These are phyloP conservation scores for Linderina pennispora DNA, from an alignment of 192 early-diverging fungal genomes.

Conservation along the genomic window DNA sequence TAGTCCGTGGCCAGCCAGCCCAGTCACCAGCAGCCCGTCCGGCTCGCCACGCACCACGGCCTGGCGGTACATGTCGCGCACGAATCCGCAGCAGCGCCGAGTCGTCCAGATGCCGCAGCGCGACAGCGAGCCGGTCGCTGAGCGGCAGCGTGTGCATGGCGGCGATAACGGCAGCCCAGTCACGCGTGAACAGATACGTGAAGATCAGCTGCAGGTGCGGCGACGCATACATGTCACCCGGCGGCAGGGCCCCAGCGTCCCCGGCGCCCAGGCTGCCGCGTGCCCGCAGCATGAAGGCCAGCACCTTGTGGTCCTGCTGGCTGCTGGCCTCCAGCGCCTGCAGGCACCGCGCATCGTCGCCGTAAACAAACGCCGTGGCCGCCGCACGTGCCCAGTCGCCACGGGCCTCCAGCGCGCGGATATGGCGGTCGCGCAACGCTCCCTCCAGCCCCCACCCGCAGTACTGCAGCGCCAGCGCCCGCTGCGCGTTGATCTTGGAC, in stretches of 20 bases:
- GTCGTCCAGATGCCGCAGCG: constrained; percentile 80
- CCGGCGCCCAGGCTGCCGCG: constrained; percentile 47
- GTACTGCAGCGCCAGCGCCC: constrained; percentile 47
- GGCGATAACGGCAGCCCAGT: constrained; percentile 74
- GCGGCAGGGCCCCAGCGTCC: constrained; percentile 43
- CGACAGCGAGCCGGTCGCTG: constrained; percentile 74
- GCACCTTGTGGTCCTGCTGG: constrained; percentile 60
- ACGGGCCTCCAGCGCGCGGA: constrained; percentile 51
- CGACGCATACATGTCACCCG: constrained; percentile 31
- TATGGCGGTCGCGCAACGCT: constrained; percentile 41
- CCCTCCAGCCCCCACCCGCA: constrained; percentile 50
- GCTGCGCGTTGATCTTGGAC: constrained; percentile 27
- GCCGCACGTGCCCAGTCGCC: constrained; percentile 81
- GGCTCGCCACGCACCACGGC: constrained; percentile 64
- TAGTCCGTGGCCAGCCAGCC: constrained; percentile 60
- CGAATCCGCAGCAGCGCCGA: constrained; percentile 59
- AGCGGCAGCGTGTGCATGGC: constrained; percentile 65
- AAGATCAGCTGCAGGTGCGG: constrained; percentile 89
- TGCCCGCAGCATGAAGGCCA: constrained; percentile 56
- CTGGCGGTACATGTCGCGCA: constrained; percentile 48
- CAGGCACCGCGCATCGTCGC: constrained; percentile 66
- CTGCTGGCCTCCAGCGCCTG: constrained; percentile 44
- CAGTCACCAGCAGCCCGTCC: constrained; percentile 80
- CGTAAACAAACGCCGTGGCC: constrained; percentile 82
- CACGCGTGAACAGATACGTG: constrained; percentile 70